phyloP scores from a whole-genome alignment of 345 rosid genomes.

The Balakata baccata region DNA sequence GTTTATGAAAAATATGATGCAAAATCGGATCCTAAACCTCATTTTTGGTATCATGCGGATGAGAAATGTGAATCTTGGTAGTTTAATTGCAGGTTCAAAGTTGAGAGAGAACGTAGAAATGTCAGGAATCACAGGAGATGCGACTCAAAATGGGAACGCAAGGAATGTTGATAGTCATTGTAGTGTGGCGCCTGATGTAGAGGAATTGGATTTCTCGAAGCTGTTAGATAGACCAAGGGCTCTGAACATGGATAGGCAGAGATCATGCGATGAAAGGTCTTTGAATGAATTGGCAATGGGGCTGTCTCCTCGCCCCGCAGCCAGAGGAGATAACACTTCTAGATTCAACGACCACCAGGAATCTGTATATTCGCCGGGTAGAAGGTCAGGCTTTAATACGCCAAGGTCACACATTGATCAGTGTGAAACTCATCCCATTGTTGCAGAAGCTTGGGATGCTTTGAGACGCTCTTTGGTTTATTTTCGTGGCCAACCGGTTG shows the following conservation, averaged over 20 bases:
- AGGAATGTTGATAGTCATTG: conserved; percentile 27
- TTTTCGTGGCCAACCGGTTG: conserved; percentile 89
- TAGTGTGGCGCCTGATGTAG: conserved; percentile 37
- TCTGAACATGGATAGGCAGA: conserved; percentile 68
- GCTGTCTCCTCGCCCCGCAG: conserved; percentile 25
- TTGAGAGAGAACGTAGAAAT: conserved; percentile 20
- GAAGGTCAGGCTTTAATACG: conserved; percentile 60
- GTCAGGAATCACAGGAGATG: conserved; percentile 34
- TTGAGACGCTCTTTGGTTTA: conserved; percentile 62
- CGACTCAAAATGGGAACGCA: conserved; percentile 34
- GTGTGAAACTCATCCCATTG: conserved; percentile 60
- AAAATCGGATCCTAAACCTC: neutral
- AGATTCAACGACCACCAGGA: conserved; percentile 41
- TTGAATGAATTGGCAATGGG: conserved; percentile 46
- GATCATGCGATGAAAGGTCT: conserved; percentile 67
- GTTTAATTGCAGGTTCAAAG: conserved; percentile 22
- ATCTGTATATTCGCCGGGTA: conserved; percentile 46
- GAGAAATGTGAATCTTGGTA: conserved; percentile 10
- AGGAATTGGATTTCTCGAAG: conserved; percentile 65
- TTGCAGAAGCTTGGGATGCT: conserved; percentile 85
- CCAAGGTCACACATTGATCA: conserved; percentile 43
- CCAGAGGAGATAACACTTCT: conserved; percentile 27
- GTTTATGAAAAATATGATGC: neutral
- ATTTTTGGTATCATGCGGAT: neutral
- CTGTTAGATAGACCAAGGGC: conserved; percentile 64